These are phyloP conservation scores for Penicillium steckii DNA, from an alignment of 495 filamentous ascomycete genomes.

Conservation along the genomic window DNA sequence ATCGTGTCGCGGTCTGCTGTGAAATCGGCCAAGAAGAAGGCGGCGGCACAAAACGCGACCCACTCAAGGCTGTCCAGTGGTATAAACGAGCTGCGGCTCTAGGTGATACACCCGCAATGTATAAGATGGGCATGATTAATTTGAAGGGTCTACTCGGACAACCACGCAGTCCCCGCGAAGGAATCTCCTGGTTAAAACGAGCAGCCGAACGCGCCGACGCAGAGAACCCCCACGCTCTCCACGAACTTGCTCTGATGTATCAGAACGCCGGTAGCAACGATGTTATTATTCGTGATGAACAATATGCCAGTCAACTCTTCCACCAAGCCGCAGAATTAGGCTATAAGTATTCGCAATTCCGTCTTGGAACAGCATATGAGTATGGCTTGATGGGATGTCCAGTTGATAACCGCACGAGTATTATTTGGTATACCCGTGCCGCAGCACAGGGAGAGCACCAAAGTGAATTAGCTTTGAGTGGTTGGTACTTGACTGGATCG, in stretches of 20 bases:
- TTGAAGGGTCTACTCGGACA: slow-evolving; percentile 94
- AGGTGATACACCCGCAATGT: slow-evolving; percentile 92
- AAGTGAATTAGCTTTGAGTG: slow-evolving; percentile 85
- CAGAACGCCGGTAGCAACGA: slow-evolving; percentile 67
- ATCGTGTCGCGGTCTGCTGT: slow-evolving; percentile 94
- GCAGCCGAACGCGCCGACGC: slow-evolving; percentile 84
- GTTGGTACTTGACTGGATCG: slow-evolving; percentile 93
- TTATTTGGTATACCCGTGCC: slow-evolving; percentile 90
- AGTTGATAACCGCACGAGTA: slow-evolving; percentile 78
- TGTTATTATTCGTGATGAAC: slow-evolving; percentile 73
- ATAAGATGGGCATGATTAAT: slow-evolving; percentile 95
- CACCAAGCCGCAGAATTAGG: slow-evolving; percentile 84
- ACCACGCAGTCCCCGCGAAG: slow-evolving; percentile 77
- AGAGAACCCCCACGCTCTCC: slow-evolving; percentile 92
- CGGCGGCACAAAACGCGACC: slow-evolving; percentile 87
- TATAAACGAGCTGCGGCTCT: slow-evolving; percentile 89
- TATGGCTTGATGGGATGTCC: slow-evolving; percentile 81
- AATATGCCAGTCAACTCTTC: slow-evolving; percentile 76
- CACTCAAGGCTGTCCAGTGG: slow-evolving; percentile 94
- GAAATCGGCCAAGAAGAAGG: slow-evolving; percentile 94
- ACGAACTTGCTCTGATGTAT: slow-evolving; percentile 88
- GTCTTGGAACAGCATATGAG: slow-evolving; percentile 83
- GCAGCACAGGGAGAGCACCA: slow-evolving; percentile 95
- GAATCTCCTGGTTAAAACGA: slow-evolving; percentile 86
- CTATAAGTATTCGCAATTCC: slow-evolving; percentile 94